These are phyloP conservation scores for Lactarius evosmus DNA, from an alignment of 768 basidiomycete genomes.

Conservation along the genomic window DNA sequence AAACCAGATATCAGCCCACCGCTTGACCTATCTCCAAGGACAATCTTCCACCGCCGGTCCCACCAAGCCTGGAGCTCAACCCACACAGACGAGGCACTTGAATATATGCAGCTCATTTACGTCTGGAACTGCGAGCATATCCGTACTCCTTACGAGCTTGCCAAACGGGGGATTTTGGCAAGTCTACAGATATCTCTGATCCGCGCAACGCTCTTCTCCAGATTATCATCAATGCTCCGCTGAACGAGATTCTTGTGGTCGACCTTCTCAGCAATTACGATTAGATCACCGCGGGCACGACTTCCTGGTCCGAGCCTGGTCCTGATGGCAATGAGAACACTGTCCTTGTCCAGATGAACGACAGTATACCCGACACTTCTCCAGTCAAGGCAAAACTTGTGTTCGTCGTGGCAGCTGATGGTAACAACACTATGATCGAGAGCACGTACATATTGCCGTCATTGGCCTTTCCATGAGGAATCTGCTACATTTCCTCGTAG, in stretches of 20 bases:
- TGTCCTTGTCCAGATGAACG: slow-evolving; percentile 43
- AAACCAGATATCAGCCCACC: slow-evolving; percentile 37
- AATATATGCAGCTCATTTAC: slow-evolving; percentile 46
- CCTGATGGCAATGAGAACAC: slow-evolving; percentile 47
- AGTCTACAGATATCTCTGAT: slow-evolving; percentile 31
- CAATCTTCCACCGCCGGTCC: slow-evolving; percentile 29
- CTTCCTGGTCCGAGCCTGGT: slow-evolving; percentile 38
- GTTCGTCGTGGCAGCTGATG: slow-evolving; percentile 75
- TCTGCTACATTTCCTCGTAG: no score
- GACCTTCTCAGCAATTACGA: slow-evolving; percentile 53
- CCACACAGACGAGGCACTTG: slow-evolving; percentile 28
- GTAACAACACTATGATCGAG: slow-evolving; percentile 42
- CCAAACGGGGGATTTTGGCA: slow-evolving; percentile 26
- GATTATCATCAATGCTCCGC: slow-evolving; percentile 77
- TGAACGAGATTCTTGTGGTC: slow-evolving; percentile 42
- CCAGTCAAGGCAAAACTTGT: slow-evolving; percentile 79
- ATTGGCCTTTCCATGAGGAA: no score
- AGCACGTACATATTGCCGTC: no score
- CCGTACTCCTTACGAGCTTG: slow-evolving; percentile 40
- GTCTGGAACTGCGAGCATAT: slow-evolving; percentile 57
- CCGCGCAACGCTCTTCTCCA: slow-evolving; percentile 60
- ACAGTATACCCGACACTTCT: slow-evolving; percentile 69
- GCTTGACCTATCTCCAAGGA: slow-evolving; percentile 32
- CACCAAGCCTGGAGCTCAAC: slow-evolving; percentile 39
- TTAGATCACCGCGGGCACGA: slow-evolving; percentile 50